phyloP scores from a whole-genome alignment of 768 basidiomycete species.

The Epithele typhae region DNA sequence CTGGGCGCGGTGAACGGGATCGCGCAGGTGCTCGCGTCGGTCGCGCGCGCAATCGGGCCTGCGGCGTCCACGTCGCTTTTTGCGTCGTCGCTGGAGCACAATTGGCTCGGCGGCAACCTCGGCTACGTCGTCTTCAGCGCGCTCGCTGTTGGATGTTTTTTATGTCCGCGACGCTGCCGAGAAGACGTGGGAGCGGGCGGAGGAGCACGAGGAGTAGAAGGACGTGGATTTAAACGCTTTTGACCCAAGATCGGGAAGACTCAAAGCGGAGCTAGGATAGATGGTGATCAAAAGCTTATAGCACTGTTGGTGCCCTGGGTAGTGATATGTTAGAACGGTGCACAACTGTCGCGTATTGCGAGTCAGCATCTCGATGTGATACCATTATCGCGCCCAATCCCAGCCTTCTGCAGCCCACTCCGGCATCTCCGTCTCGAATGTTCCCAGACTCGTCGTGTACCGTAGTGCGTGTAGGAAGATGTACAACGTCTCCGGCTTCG shows the following conservation, averaged over 20 bases:
- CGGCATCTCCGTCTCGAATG: slow-evolving; percentile 83
- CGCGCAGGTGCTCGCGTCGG: slow-evolving; percentile 48
- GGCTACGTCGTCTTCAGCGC: slow-evolving; percentile 28
- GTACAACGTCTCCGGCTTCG: slow-evolving; percentile 85
- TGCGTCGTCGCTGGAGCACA: slow-evolving; percentile 42
- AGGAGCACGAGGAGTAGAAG: background rate
- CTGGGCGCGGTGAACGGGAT: slow-evolving; percentile 53
- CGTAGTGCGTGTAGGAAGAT: slow-evolving; percentile 92
- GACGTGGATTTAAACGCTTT: too few relatives aligned
- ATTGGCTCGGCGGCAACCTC: slow-evolving; percentile 43
- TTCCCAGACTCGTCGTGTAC: slow-evolving; percentile 80
- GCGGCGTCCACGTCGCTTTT: slow-evolving; percentile 53
- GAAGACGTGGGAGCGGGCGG: slow-evolving; percentile 17
- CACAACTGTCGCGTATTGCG: too few relatives aligned
- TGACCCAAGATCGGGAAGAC: too few relatives aligned
- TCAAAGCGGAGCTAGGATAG: too few relatives aligned
- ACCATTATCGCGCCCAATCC: slow-evolving; percentile 48
- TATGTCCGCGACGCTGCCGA: slow-evolving; percentile 16
- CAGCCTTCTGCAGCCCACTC: slow-evolving; percentile 80
- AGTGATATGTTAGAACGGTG: too few relatives aligned
- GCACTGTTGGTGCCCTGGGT: too few relatives aligned
- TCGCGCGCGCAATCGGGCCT: slow-evolving; percentile 48
- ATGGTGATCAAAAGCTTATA: too few relatives aligned
- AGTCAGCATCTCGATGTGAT: too few relatives aligned
- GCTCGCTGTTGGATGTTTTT: slow-evolving; percentile 14